Evolutionary conservation across 768 basidiomycete species (phyloP).

Genomic region (Chiua virens): DNA sequence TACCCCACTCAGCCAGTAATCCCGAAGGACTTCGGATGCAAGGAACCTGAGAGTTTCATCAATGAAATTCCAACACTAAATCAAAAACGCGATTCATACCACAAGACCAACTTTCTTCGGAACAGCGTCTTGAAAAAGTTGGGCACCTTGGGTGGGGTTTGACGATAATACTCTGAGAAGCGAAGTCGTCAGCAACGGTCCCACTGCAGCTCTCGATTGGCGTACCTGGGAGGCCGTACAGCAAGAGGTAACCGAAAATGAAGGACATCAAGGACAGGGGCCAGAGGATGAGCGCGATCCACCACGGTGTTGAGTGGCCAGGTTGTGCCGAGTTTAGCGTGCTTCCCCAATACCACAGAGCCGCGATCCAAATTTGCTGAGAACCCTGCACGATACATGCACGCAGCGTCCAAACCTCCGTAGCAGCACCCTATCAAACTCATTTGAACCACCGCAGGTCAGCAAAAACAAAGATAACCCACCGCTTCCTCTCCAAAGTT

Average conservation of each 20-base stretch:
- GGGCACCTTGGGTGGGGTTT: conserved; percentile 93
- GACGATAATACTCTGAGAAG: conserved; percentile 74
- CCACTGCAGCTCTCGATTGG: not conserved
- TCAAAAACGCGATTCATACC: conserved; percentile 40
- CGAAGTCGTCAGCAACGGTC: conserved; percentile 3
- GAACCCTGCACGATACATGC: conserved; percentile 94
- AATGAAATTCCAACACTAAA: not conserved
- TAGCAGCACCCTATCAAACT: conserved; percentile 73
- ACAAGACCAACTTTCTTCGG: conserved; percentile 87
- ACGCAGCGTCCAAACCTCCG: conserved; percentile 89
- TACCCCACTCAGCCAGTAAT: conserved; percentile 89
- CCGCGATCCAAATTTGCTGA: conserved; percentile 95
- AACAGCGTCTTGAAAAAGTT: conserved; percentile 89
- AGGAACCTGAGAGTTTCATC: conserved; percentile 56
- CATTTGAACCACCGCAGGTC: conserved; percentile 2
- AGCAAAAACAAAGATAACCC: conserved; percentile 18
- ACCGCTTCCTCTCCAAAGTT: conserved; percentile 98
- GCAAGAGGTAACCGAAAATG: conserved; percentile 78
- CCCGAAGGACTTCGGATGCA: conserved; percentile 86
- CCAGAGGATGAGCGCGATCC: conserved; percentile 81
- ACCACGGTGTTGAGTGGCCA: conserved; percentile 70
- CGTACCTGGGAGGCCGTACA: conserved; percentile 82
- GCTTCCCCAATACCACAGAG: conserved; percentile 95
- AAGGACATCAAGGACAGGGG: conserved; percentile 76
- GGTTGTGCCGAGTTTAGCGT: conserved; percentile 59